Conservation (phyloP, 2,329 filamentous ascomycete genomes). For the Madurella fahalii region DNA sequence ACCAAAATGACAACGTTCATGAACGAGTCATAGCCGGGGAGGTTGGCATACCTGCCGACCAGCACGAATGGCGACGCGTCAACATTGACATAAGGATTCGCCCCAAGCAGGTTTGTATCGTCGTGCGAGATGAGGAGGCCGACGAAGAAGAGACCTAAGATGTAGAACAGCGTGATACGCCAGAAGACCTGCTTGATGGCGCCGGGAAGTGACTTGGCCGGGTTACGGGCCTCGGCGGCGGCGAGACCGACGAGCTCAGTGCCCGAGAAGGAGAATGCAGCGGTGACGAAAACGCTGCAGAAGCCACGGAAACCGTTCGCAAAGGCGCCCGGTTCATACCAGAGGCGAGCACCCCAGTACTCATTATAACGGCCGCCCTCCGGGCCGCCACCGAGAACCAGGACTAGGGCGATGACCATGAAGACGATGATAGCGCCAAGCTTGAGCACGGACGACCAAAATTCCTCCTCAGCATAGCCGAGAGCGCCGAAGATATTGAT, state of each 20-base stretch:
- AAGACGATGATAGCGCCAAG: conserved; percentile 55
- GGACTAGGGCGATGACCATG: conserved; percentile 56
- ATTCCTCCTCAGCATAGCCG: conserved; percentile 54
- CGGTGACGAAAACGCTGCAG: conserved; percentile 65
- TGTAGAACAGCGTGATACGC: conserved; percentile 50
- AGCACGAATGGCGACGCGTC: conserved; percentile 49
- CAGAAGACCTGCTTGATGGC: conserved; percentile 71
- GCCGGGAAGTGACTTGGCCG: conserved; percentile 66
- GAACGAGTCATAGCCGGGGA: conserved; percentile 45
- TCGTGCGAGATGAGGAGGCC: conserved; percentile 43
- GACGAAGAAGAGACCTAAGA: conserved; percentile 47
- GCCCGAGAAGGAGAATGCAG: conserved; percentile 64
- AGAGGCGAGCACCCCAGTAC: conserved; percentile 41
- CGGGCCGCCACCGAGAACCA: conserved; percentile 56
- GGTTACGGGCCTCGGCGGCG: conserved; percentile 64
- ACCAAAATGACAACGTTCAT: conserved; percentile 53
- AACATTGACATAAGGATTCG: conserved; percentile 41
- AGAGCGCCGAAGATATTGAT: conserved; percentile 55
- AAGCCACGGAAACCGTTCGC: conserved; percentile 67
- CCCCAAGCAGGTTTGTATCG: conserved; percentile 42
- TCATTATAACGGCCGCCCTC: conserved; percentile 37
- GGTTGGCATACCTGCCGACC: conserved; percentile 44
- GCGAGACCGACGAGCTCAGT: conserved; percentile 67
- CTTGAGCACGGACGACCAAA: conserved; percentile 52
- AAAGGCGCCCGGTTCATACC: conserved; percentile 50